Evolutionary conservation across 108 stramenopile genomes (phyloP), one percentile per base, ranked within the genome.

Genomic region (Cylindrotheca fusiformis): DNA sequence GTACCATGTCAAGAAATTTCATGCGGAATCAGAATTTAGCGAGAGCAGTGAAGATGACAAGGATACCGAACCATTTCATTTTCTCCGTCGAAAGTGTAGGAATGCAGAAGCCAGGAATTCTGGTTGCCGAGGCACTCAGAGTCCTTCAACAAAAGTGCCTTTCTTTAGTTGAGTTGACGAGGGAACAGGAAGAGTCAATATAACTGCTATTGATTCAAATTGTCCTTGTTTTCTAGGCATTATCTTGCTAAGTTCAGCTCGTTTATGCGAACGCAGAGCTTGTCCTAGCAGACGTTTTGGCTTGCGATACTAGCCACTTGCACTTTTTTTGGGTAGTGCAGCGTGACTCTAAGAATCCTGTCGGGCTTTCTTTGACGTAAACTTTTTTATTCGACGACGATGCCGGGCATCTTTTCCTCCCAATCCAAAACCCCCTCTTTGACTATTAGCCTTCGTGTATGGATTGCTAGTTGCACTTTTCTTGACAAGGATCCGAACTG

Each of bases 1-100:
- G 98, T 63, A 97, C 96, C 63, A 97, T 97, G 95, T 96, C 90
- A 20, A 77, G 97, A 14, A 97, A 98, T 68, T 98, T 83, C 60
- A 95, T 98, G 86, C 80, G 97, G 12, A 79, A 87, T 67, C 81
- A 86, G 0, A 66, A 60, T 14, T 77, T 93, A 57, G 73, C 72
- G 46, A 85, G 94, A 32, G 68, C 78, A 26, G 89, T 99, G 28
- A 67, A 74, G 28, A 95, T 99, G 64, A 78, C 74, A 23, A 80
- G 97, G 1, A 68, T 90, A 26, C 87, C 93, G 4, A 82, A 98
- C 72, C 97, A 98, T 64, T 99, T 98, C 70, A 95, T 98, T 48
- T 99, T 99, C 75, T 79, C 72, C 48, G 81, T 99, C 18, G 99
- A 99, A 75, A 86, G 90, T 64, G 90, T 94, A 19, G 97, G 97